Base-by-base conservation (phyloP, 164 flowering plant genomes). In the Vitis vinifera region DNA sequence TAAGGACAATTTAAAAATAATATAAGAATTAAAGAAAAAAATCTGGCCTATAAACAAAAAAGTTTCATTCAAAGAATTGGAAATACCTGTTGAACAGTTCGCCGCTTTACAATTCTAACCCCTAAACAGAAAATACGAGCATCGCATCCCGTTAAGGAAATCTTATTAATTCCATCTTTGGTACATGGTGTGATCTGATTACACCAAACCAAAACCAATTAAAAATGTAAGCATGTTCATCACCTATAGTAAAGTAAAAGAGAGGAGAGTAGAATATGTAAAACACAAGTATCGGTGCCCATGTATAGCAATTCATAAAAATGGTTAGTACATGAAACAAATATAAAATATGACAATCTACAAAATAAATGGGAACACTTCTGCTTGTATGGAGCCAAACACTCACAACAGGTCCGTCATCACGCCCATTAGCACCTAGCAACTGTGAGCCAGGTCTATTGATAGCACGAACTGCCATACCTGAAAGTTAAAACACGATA, bases 371-470 rank as follows among this genome's bases (percentile, higher is more conserved):
- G 47, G 47, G 10, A 8, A 65, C 10, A 37, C 15, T 11, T 23
- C 16, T 11, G 1, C 13, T 31, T 44, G 16, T 13, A 27, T 37
- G 59, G 16, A 16, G 44, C 37, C 37, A 29, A 19, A 58, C 58
- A 85, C 97, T 88, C 79, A 96, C 98, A 67, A 83, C 70, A 71
- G 95, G 94, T 60, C 99, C 99, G 86, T 93, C 99, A 86, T 96
- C 98, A 76, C 98, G 98, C 51, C 99, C 98, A 86, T 91, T 92
- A 68, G 91, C 87, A 52, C 99, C 99, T 51, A 96, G 77, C 70
- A 91, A 71, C 67, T 96, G 99, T 27, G 95, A 81, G 16, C 95
- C 97, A 70, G 99, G 99, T 76, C 99, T 88, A 83, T 87, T 92
- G 49, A 87, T 86, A 13, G 89, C 92, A 65, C 99, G 90, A 69